Evolutionary conservation across 805 yeast species (phyloP).

Genomic region (Cyberlindnera misumaiensis): DNA sequence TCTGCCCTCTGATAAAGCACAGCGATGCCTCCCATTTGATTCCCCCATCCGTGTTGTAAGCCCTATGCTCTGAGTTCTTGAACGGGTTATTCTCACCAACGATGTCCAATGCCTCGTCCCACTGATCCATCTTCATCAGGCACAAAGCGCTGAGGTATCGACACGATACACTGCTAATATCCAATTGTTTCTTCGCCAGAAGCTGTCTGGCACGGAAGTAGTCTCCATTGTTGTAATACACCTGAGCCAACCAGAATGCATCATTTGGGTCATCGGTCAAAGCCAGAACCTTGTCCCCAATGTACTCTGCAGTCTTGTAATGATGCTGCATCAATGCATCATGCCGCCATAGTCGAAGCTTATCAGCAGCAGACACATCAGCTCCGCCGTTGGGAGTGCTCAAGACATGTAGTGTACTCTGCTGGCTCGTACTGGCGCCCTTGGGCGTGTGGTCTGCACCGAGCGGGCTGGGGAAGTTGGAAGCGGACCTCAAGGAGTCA

Average conservation of each 20-base stretch:
- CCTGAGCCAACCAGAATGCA: slow-evolving; percentile 96
- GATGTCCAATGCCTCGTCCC: slow-evolving; percentile 85
- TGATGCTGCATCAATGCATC: slow-evolving; percentile 92
- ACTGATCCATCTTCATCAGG: slow-evolving; percentile 59
- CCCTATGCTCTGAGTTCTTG: slow-evolving; percentile 30
- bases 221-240: slow-evolving; percentile 67
- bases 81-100: slow-evolving; percentile 82
- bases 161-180: slow-evolving; percentile 58
- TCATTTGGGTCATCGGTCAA: slow-evolving; percentile 85
- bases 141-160: slow-evolving; percentile 75
- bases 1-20: slow-evolving; percentile 77
- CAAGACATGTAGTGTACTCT: background rate
- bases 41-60: slow-evolving; percentile 66
- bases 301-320: slow-evolving; percentile 79
- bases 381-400: background rate
- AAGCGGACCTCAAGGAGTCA: slow-evolving; percentile 40
- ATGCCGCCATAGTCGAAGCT: slow-evolving; percentile 84
- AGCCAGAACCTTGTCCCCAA: slow-evolving; percentile 85
- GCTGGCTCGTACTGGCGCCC: background rate
- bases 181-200: slow-evolving; percentile 50
- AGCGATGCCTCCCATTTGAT: slow-evolving; percentile 81
- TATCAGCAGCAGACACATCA: slow-evolving; percentile 64
- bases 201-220: slow-evolving; percentile 74
- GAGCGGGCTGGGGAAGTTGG: slow-evolving; percentile 29
- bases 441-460: slow-evolving; percentile 24